Evolutionary conservation across 1,139 yeast species (phyloP), one percentile per base, ranked within the genome.

Genomic region (Ogataea hybrid): DNA sequence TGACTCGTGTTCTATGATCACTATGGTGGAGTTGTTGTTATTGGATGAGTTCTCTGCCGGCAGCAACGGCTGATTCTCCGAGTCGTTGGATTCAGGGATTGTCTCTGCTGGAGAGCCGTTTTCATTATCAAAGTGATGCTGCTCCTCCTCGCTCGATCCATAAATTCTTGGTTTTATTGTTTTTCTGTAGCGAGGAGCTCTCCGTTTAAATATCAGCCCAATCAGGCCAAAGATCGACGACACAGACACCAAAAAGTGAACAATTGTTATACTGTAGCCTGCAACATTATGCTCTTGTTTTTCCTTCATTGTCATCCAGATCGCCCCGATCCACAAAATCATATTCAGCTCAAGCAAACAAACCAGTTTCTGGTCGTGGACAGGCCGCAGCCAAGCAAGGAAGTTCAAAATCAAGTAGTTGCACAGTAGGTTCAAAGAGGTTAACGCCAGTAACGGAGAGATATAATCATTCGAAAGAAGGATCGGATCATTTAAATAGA

Each of bases 351-450:
- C 83, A 25, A 84, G 56, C n/a, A 84, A 68, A 2, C 77, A 70
- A 31, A 84, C 68, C 47, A 86, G 71, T 59, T 87, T 88, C 54
- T 84, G 88, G 58, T 81, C 94, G 52, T 81, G 84, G 25, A 80
- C 76, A 7, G 84, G 81, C 52, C 75, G 72, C 34, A 74, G 56
- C 45, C 69, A 66, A 38, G 72, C 70, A 46, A 78, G 71, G 12
- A 75, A 50, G 23, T 82, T 79, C 52, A 85, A 65, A 18, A 83
- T 46, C 3, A 74, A 33, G 55, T 81, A 84, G 54, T 82, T 83
- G 35, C 71, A 45, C 23, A 85, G 59, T 29, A 82, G 51, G 51
- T 80, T 78, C 7, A 70, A 58, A 1, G 73, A 58, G 1, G 68
- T 49, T 4, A 74, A 52, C 0, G 79, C 67, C 25, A 79, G 47